Evolutionary conservation across 306 rosid genomes (phyloP).

Genomic region (Potentilla sterilis): DNA sequence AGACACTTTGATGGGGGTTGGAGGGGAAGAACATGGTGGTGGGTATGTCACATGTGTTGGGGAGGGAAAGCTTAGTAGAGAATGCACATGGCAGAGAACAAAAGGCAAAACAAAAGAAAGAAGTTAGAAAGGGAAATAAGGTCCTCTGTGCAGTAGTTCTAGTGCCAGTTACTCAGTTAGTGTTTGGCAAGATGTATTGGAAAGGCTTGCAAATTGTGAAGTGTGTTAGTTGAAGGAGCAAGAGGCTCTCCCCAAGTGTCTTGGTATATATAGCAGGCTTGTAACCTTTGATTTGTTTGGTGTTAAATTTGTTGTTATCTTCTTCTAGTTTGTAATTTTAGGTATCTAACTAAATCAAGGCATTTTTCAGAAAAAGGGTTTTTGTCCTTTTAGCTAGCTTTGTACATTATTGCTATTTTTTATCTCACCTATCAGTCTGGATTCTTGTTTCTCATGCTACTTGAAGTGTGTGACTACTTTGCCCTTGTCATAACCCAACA

Average conservation of each 20-base stretch:
- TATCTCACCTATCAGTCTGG: not conserved
- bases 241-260: not conserved
- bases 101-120: not conserved
- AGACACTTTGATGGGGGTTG: not conserved
- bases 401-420: not conserved
- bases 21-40: conserved; percentile 11
- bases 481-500: not conserved
- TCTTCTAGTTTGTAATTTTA: not conserved
- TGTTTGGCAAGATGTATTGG: not conserved
- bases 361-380: not conserved
- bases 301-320: not conserved
- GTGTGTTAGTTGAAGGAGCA: not conserved
- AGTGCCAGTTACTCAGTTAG: not conserved
- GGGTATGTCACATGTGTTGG: conserved; percentile 9
- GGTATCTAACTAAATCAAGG: conserved; percentile 5
- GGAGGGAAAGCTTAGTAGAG: not conserved
- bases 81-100: not conserved
- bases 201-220: not conserved
- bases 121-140: not conserved
- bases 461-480: not conserved
- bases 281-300: not conserved
- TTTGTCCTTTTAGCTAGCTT: conserved; percentile 3
- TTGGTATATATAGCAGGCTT: not conserved
- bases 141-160: not conserved
- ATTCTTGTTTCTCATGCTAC: not conserved